phyloP scores from a whole-genome alignment of 1,284 basidiomycete genomes.

The Pseudozyma flocculosa region DNA sequence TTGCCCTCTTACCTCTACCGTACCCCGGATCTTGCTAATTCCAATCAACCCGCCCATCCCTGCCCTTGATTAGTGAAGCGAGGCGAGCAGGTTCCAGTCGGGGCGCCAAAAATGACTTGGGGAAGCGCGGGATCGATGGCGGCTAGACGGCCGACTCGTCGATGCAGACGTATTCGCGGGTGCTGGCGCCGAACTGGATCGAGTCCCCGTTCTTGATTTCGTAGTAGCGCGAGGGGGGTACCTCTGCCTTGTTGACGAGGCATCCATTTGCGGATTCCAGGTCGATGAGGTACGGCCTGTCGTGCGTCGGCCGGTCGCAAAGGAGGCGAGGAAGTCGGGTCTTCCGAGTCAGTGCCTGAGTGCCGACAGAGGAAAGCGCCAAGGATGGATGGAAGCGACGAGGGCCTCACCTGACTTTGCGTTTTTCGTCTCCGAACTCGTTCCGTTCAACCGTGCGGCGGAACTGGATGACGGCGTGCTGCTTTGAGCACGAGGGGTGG shows the following conservation, averaged over 20 bases:
- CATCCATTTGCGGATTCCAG: slow-evolving; percentile 96
- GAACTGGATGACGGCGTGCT: slow-evolving; percentile 95
- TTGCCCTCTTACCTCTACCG: no score
- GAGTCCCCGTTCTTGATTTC: slow-evolving; percentile 79
- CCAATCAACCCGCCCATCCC: no score
- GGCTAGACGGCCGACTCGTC: slow-evolving; percentile 36
- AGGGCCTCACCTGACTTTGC: slow-evolving; percentile 19
- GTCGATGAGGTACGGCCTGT: slow-evolving; percentile 70
- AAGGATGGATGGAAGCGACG: slow-evolving; percentile 42
- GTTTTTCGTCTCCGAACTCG: slow-evolving; percentile 79
- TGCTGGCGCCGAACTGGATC: slow-evolving; percentile 48
- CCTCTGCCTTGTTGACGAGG: slow-evolving; percentile 79
- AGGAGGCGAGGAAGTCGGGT: background rate
- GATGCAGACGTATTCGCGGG: slow-evolving; percentile 49
- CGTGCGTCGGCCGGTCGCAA: background rate
- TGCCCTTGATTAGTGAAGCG: no score
- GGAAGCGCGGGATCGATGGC: no score
- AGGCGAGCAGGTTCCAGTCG: no score
- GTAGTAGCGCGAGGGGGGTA: slow-evolving; percentile 85
- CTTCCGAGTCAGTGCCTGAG: no score
- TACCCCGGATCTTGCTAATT: no score
- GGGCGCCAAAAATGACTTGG: no score
- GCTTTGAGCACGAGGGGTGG: slow-evolving; percentile 96
- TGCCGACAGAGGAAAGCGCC: background rate
- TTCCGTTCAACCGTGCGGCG: slow-evolving; percentile 81